Percentiles rank a stretch among this genome's conserved stretches.
phyloP scores from a whole-genome alignment of 2,329 filamentous ascomycete species.

The Talaromyces piceae region DNA sequence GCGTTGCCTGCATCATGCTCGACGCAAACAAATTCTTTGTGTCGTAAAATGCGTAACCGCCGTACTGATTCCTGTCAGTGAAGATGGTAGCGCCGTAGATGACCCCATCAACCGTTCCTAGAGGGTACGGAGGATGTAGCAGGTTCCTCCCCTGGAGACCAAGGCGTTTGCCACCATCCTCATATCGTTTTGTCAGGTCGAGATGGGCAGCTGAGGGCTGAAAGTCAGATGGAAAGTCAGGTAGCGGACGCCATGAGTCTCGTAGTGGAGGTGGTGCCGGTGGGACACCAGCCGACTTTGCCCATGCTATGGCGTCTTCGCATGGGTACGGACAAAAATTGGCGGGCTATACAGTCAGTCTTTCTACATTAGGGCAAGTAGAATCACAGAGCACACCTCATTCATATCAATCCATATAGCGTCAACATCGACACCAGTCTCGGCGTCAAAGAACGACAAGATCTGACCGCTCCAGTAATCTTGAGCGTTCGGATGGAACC shows the following conservation, averaged over 20 bases:
- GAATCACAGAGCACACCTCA: slow-evolving; percentile 29
- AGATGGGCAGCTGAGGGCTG: slow-evolving; percentile 43
- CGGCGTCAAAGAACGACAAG: slow-evolving; percentile 53
- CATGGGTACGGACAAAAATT: slow-evolving; percentile 53
- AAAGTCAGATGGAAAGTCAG: slow-evolving; percentile 61
- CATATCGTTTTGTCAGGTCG: slow-evolving; percentile 7
- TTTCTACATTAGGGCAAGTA: background rate
- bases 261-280: slow-evolving; percentile 58
- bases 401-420: slow-evolving; percentile 72
- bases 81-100: slow-evolving; percentile 53
- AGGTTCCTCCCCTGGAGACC: slow-evolving; percentile 59
- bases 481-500: slow-evolving; percentile 60
- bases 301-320: slow-evolving; percentile 46
- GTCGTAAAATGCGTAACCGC: slow-evolving; percentile 62
- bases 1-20: slow-evolving; percentile 54
- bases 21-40: slow-evolving; percentile 67
- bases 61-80: slow-evolving; percentile 56
- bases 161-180: slow-evolving; percentile 20
- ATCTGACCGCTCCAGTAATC: slow-evolving; percentile 66
- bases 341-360: slow-evolving; percentile 17
- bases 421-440: slow-evolving; percentile 65
- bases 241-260: slow-evolving; percentile 55
- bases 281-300: slow-evolving; percentile 37
- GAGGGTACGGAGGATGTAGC: slow-evolving; percentile 57
- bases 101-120: slow-evolving; percentile 53